Evolutionary conservation across 2,329 filamentous ascomycete species (phyloP).

Genomic region (Trichophyton schoenleinii): DNA sequence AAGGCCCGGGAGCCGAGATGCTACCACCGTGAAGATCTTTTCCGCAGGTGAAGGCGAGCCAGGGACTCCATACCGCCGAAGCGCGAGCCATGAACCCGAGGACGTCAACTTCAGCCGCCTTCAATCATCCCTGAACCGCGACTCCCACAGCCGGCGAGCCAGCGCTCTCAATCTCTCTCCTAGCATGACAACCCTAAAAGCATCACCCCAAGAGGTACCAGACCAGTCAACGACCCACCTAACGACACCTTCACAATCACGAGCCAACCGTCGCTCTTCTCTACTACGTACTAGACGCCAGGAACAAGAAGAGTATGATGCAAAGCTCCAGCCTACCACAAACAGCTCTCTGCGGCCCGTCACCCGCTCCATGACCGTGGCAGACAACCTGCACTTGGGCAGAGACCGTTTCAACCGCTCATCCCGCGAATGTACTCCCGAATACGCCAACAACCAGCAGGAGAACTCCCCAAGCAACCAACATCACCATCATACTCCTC

Average conservation of each 20-base stretch:
- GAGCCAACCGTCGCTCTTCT: slow-evolving; percentile 31
- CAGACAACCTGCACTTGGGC: neutral
- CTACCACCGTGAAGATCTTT: slow-evolving; percentile 14
- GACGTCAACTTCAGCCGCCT: slow-evolving; percentile 14
- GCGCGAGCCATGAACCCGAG: slow-evolving; percentile 29
- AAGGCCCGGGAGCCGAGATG: slow-evolving; percentile 22
- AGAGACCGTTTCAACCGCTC: neutral
- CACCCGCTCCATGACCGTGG: slow-evolving; percentile 30
- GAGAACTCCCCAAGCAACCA: slow-evolving; percentile 13
- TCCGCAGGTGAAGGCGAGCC: slow-evolving; percentile 16
- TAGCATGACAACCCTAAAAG: slow-evolving; percentile 13
- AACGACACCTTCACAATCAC: slow-evolving; percentile 21
- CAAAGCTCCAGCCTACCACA: slow-evolving; percentile 16
- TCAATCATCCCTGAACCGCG: slow-evolving; percentile 17
- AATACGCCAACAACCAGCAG: neutral
- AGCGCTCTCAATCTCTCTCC: slow-evolving; percentile 23
- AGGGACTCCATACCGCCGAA: slow-evolving; percentile 25
- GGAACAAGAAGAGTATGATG: slow-evolving; percentile 26
- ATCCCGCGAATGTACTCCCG: slow-evolving; percentile 1
- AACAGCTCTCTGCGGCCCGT: slow-evolving; percentile 25
- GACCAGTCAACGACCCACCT: slow-evolving; percentile 18
- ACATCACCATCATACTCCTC: slow-evolving; percentile 15
- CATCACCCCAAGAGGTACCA: slow-evolving; percentile 19
- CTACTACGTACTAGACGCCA: slow-evolving; percentile 24
- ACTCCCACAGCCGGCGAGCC: slow-evolving; percentile 24